Conservation (phyloP, 2,329 filamentous ascomycete species). For the Dactylonectria macrodidyma region DNA sequence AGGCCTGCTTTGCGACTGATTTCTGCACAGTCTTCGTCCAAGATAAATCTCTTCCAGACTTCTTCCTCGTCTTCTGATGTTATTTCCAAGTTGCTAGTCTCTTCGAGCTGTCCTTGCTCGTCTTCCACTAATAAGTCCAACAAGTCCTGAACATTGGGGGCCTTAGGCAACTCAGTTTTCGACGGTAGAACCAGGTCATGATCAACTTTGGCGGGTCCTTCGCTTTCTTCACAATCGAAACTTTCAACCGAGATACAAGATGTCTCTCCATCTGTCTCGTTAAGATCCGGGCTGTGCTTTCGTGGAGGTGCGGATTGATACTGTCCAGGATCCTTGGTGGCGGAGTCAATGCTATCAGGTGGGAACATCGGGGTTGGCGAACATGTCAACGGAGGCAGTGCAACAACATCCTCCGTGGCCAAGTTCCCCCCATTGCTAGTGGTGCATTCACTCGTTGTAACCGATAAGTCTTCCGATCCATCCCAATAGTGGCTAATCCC, state of each 20-base stretch:
- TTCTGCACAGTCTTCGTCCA: constrained; percentile 41
- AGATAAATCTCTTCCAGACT: constrained; percentile 50
- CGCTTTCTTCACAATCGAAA: constrained; percentile 5
- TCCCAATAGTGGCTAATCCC: constrained; percentile 34
- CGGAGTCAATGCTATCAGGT: constrained; percentile 1
- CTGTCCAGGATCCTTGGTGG: neutral
- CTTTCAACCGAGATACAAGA: neutral
- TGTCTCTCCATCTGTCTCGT: neutral
- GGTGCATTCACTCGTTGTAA: neutral
- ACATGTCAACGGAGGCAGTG: neutral
- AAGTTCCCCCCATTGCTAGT: neutral
- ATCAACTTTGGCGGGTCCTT: constrained; percentile 8
- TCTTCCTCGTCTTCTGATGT: constrained; percentile 41
- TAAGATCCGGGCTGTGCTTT: neutral
- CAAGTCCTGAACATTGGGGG: constrained; percentile 37
- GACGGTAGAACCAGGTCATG: constrained; percentile 23
- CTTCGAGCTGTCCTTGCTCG: constrained; percentile 9
- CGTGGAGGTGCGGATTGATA: constrained; percentile 13
- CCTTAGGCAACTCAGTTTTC: constrained; percentile 6
- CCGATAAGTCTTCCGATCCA: constrained; percentile 26
- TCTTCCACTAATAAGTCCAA: constrained; percentile 40
- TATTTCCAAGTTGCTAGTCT: constrained; percentile 2
- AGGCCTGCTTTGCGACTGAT: constrained; percentile 38
- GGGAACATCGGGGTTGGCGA: neutral
- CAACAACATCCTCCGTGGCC: neutral